phyloP scores from a whole-genome alignment of 306 rosid genomes.

The Citrullus colocynthis region DNA sequence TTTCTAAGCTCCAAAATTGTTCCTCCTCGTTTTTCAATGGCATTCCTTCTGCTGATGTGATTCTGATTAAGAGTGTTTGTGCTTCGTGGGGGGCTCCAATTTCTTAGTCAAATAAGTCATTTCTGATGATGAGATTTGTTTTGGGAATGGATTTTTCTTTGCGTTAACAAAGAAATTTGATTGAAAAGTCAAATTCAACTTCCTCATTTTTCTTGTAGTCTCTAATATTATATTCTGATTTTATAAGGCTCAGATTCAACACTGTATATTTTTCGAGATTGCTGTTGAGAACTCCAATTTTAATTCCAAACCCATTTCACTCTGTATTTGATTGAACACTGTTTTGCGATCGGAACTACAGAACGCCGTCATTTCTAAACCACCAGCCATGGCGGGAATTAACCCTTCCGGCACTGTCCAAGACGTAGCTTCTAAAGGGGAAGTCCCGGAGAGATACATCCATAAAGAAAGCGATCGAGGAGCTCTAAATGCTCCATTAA shows the following conservation, averaged over 20 bases:
- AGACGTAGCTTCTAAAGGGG: background rate
- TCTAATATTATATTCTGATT: background rate
- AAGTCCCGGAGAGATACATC: constrained; percentile 23
- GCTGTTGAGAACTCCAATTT: background rate
- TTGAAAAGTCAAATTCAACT: background rate
- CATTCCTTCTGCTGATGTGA: background rate
- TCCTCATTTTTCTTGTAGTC: background rate
- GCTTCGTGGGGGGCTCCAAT: background rate
- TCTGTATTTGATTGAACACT: background rate
- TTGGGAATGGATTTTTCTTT: too few relatives aligned
- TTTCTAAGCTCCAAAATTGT: background rate
- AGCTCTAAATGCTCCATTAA: constrained; percentile 1
- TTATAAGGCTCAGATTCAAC: background rate
- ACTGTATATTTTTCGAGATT: background rate
- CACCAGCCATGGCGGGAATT: background rate
- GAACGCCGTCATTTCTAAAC: background rate
- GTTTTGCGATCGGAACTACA: background rate
- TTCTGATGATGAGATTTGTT: background rate
- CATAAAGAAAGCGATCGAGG: constrained; percentile 19
- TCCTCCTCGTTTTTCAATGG: background rate
- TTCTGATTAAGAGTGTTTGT: background rate
- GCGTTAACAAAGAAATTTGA: too few relatives aligned
- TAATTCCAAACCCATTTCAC: background rate
- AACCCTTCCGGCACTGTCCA: background rate
- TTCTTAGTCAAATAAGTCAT: background rate